phyloP scores from a whole-genome alignment of 345 rosid species.

The Aurinia saxatilis region DNA sequence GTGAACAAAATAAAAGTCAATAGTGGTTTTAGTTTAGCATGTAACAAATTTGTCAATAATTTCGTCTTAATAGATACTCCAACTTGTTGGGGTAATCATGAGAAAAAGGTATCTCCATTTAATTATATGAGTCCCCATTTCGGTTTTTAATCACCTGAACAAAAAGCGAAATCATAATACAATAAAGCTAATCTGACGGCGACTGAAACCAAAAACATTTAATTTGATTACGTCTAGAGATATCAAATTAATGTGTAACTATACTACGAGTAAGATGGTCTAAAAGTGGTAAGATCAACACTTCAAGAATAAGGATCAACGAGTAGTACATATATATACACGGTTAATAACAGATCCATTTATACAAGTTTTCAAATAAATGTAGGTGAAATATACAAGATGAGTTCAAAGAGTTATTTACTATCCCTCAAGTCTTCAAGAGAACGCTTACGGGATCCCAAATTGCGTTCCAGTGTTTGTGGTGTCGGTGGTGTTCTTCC shows the following conservation, averaged over 20 bases:
- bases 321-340: not conserved
- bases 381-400: not conserved
- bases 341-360: not conserved
- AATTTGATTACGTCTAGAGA: not conserved
- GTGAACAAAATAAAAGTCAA: not conserved
- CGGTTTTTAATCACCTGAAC: not conserved
- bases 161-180: not conserved
- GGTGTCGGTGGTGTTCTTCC: slow-evolving; percentile 89
- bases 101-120: not conserved
- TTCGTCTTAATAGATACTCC: not conserved
- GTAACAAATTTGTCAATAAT: not conserved
- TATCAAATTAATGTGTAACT: too few relatives aligned
- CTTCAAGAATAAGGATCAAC: not conserved
- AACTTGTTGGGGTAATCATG: not conserved
- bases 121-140: not conserved
- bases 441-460: slow-evolving; percentile 81
- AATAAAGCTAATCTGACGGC: too few relatives aligned
- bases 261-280: too few relatives aligned
- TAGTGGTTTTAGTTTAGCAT: not conserved
- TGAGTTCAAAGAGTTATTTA: slow-evolving; percentile 10
- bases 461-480: slow-evolving; percentile 76
- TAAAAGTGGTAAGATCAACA: not conserved
- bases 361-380: not conserved
- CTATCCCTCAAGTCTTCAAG: slow-evolving; percentile 65
- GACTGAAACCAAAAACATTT: too few relatives aligned